A percentile compares a stretch with the other conserved stretches of the same genome.
Conservation (phyloP, 2,329 filamentous ascomycete genomes). For the Penicillium sp. region DNA sequence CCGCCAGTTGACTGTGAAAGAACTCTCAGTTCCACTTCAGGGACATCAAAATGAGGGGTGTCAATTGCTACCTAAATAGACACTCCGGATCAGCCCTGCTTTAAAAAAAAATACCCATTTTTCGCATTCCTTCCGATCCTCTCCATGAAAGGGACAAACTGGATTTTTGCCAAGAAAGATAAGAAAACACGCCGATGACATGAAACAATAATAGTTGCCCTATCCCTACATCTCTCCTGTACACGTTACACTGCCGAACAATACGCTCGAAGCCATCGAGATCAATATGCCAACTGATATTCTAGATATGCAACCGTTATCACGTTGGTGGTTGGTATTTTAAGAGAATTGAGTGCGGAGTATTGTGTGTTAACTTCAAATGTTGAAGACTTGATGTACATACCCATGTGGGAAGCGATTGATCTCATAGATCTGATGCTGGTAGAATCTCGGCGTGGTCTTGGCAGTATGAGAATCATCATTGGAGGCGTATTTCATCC, state of each 20-base stretch:
- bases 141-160: neutral
- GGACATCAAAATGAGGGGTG: neutral
- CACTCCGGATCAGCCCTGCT: neutral
- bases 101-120: constrained; percentile 5
- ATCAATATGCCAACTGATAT: neutral
- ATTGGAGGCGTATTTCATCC: neutral
- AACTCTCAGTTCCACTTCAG: neutral
- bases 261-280: neutral
- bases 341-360: too few species aligned
- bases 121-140: constrained; percentile 14
- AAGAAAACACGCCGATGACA: constrained; percentile 1
- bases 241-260: neutral
- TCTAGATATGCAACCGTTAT: neutral
- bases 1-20: neutral
- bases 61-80: neutral
- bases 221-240: constrained; percentile 1
- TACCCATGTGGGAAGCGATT: neutral
- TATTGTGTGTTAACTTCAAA: too few species aligned
- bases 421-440: constrained; percentile 4
- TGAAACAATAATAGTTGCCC: constrained; percentile 4
- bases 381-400: neutral
- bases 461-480: constrained; percentile 2
- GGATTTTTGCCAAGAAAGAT: constrained; percentile 9
- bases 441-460: constrained; percentile 3
- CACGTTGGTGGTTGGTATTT: too few species aligned